Conservation (phyloP, 2,329 filamentous ascomycete species). For the Colletotrichum coccodes region DNA sequence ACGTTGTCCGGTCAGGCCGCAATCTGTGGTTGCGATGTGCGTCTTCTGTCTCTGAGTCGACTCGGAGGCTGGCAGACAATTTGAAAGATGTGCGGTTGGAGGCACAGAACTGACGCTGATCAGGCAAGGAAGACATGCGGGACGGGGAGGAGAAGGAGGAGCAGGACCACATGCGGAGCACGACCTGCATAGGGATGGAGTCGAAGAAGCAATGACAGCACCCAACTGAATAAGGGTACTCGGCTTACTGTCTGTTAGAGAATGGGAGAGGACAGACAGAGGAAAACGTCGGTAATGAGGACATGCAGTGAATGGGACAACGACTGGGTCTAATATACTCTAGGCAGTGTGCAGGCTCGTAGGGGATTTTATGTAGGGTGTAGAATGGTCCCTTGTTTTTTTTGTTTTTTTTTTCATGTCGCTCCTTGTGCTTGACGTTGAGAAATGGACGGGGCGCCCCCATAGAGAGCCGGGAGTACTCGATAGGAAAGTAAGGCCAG, state of each 20-base stretch:
- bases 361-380: not conserved
- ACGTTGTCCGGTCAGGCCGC: conserved; percentile 21
- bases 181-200: conserved; percentile 30
- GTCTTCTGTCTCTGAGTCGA: conserved; percentile 17
- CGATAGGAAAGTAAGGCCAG: conserved; percentile 12
- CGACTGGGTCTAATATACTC: conserved; percentile 30
- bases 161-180: conserved; percentile 31
- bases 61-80: conserved; percentile 22
- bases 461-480: conserved; percentile 10
- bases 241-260: not conserved
- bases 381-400: conserved; percentile 18
- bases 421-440: conserved; percentile 16
- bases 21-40: conserved; percentile 7
- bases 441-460: conserved; percentile 10
- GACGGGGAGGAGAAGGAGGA: conserved; percentile 28
- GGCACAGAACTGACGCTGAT: conserved; percentile 28
- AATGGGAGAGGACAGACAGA: not conserved
- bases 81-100: conserved; percentile 21
- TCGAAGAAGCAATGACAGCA: conserved; percentile 28
- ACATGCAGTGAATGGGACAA: conserved; percentile 9
- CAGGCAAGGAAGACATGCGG: conserved; percentile 33
- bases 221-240: conserved; percentile 29
- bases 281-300: not conserved
- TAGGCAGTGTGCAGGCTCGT: conserved; percentile 7
- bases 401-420: not conserved